Percentiles rank a stretch among this genome's conserved stretches.
Evolutionary conservation across 2,329 filamentous ascomycete species (phyloP).

Genomic region (Sarocladium strictum): DNA sequence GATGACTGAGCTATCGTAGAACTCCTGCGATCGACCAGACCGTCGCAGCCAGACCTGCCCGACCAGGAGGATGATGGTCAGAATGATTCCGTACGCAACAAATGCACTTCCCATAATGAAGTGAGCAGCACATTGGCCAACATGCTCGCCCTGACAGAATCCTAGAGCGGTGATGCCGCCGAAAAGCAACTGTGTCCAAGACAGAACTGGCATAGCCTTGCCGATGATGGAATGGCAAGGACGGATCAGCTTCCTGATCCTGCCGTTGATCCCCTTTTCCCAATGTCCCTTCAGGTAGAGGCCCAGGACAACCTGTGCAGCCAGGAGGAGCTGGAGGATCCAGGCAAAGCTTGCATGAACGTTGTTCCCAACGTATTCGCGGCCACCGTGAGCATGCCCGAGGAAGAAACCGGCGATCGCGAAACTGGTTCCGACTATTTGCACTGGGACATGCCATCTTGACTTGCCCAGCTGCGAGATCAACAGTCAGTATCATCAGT

Average conservation of each 20-base stretch:
- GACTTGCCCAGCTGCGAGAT: conserved; percentile 69
- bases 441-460: conserved; percentile 89
- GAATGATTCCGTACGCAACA: conserved; percentile 83
- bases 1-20: conserved; percentile 89
- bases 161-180: conserved; percentile 88
- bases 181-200: conserved; percentile 94
- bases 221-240: conserved; percentile 74
- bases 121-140: conserved; percentile 89
- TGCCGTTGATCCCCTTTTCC: conserved; percentile 74
- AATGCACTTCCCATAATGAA: conserved; percentile 99
- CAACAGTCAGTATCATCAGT: conserved; percentile 1
- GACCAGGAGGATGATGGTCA: conserved; percentile 80
- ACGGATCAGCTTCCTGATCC: conserved; percentile 67
- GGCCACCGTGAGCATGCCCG: conserved; percentile 83
- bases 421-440: conserved; percentile 67
- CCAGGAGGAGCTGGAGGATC: conserved; percentile 71
- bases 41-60: conserved; percentile 82
- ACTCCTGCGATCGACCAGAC: conserved; percentile 86
- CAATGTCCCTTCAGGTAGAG: conserved; percentile 87
- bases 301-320: conserved; percentile 72
- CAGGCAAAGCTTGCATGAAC: conserved; percentile 78
- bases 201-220: conserved; percentile 77
- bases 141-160: conserved; percentile 86
- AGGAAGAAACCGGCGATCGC: conserved; percentile 84
- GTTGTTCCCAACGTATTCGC: conserved; percentile 71